Evolutionary conservation across 768 basidiomycete genomes (phyloP).

Genomic region (Lepiota brunneoincarnata): DNA sequence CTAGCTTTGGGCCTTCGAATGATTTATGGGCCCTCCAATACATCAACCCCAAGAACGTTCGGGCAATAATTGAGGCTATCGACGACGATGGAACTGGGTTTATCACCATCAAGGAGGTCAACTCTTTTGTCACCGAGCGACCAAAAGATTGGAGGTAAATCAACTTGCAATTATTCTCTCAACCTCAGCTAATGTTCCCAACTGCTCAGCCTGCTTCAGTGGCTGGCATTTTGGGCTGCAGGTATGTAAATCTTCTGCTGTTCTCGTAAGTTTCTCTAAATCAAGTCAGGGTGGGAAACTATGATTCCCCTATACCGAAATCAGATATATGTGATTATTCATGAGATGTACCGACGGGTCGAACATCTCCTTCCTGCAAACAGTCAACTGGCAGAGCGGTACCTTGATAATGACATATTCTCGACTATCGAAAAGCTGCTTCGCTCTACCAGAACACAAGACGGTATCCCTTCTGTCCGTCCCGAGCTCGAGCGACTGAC

Average conservation of each 20-base stretch:
- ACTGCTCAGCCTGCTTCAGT: constrained; percentile 16
- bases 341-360: constrained; percentile 13
- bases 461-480: background rate
- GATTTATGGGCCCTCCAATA: constrained; percentile 32
- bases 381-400: constrained; percentile 10
- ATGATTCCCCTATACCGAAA: constrained; percentile 16
- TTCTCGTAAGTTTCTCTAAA: background rate
- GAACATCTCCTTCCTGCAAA: constrained; percentile 14
- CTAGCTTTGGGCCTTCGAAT: background rate
- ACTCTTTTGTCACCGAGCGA: constrained; percentile 25
- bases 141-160: constrained; percentile 28
- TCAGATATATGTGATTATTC: constrained; percentile 15
- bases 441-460: constrained; percentile 13
- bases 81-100: constrained; percentile 40
- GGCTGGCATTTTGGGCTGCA: constrained; percentile 26
- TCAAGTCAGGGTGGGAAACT: constrained; percentile 12
- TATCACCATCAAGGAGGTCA: constrained; percentile 30
- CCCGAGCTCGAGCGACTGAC: constrained; percentile 8
- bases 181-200: background rate
- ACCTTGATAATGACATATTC: constrained; percentile 5
- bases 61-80: constrained; percentile 35
- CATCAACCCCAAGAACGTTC: constrained; percentile 28
- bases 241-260: constrained; percentile 7
- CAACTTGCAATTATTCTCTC: background rate
- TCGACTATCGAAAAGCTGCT: constrained; percentile 15